Evolutionary conservation across 352 stramenopile genomes (phyloP).

Genomic region (Globisporangium mamillatum): DNA sequence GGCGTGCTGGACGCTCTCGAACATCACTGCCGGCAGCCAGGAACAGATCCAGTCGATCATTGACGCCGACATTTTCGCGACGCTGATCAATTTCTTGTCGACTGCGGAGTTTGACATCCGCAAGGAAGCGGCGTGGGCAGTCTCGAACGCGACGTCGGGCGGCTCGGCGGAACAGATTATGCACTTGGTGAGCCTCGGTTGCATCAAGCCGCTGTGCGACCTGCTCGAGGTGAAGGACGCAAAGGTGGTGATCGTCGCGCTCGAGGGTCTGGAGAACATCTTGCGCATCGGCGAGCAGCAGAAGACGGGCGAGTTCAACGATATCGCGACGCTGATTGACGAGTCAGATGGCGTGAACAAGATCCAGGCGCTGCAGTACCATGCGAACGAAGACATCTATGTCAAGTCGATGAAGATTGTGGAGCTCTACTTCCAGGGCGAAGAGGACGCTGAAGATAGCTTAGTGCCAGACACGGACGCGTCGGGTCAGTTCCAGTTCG

Average conservation of each 20-base stretch:
- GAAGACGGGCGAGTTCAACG: conserved; percentile 86
- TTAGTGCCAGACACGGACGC: conserved; percentile 68
- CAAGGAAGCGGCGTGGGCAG: conserved; percentile 85
- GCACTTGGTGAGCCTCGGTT: conserved; percentile 94
- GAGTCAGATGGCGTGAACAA: conserved; percentile 97
- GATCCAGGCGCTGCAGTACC: conserved; percentile 98
- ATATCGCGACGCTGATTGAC: conserved; percentile 94
- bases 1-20: conserved; percentile 99
- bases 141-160: conserved; percentile 88
- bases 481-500: conserved; percentile 83
- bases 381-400: conserved; percentile 95
- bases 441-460: conserved; percentile 94
- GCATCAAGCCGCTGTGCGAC: conserved; percentile 97
- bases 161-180: conserved; percentile 95
- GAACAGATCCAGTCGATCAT: conserved; percentile 99
- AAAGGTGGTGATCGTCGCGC: conserved; percentile 98
- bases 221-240: conserved; percentile 95
- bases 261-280: conserved; percentile 99
- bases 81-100: conserved; percentile 95
- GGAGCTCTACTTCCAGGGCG: conserved; percentile 97
- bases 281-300: conserved; percentile 87
- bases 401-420: conserved; percentile 96
- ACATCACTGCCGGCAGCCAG: conserved; percentile 99
- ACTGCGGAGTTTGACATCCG: conserved; percentile 95
- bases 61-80: conserved; percentile 96